Percentiles rank a stretch among this genome's conserved stretches.
Conservation (phyloP, 73 alveolate genomes). For the Paramecium sexaurelia region DNA sequence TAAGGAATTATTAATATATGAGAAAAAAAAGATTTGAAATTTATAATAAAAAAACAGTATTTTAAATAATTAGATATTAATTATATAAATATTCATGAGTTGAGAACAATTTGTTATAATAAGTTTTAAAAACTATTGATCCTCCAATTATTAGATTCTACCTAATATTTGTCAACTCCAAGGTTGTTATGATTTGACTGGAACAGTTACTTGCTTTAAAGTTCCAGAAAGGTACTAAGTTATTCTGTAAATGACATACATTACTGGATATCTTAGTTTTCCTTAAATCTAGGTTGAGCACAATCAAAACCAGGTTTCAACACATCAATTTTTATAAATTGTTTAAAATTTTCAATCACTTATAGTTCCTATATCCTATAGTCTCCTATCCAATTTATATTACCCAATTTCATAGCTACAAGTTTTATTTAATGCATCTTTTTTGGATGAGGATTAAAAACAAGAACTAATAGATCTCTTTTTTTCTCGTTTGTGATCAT, state of each 20-base stretch:
- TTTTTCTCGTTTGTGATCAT: neutral
- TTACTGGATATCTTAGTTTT: neutral
- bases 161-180: slow-evolving; percentile 38
- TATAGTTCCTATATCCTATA: neutral
- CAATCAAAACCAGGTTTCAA: slow-evolving; percentile 40
- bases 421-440: neutral
- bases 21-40: neutral
- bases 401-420: neutral
- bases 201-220: neutral
- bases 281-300: slow-evolving; percentile 12
- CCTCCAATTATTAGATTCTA: neutral
- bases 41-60: neutral
- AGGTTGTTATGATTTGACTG: slow-evolving; percentile 27
- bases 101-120: slow-evolving; percentile 11
- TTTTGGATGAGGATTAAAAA: neutral
- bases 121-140: slow-evolving; percentile 33
- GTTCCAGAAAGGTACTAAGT: neutral
- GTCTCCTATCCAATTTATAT: slow-evolving; percentile 26
- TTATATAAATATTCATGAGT: neutral
- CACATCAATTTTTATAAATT: slow-evolving; percentile 49
- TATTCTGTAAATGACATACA: neutral
- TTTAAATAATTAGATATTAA: too few species aligned
- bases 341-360: neutral
- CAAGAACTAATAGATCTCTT: slow-evolving; percentile 28
- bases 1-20: slow-evolving; percentile 27